These are phyloP conservation scores for Fusarium torulosum DNA, from an alignment of 2,329 filamentous ascomycete species.

Conservation along the genomic window DNA sequence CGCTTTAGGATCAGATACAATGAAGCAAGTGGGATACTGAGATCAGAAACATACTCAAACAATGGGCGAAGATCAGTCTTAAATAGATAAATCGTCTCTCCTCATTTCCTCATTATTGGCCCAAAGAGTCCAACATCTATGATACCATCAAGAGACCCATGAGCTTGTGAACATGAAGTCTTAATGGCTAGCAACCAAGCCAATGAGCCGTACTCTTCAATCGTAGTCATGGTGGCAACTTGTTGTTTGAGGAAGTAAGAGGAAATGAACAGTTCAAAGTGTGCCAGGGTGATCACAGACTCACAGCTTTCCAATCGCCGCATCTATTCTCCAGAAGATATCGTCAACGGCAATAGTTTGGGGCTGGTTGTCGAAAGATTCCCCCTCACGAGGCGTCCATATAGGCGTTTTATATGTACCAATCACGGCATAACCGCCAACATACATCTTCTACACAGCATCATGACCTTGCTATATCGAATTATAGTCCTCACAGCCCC, in stretches of 20 bases:
- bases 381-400: constrained; percentile 23
- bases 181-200: neutral
- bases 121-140: neutral
- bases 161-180: neutral
- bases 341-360: neutral
- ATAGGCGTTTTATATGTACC: neutral
- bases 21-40: constrained; percentile 1
- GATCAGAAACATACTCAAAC: neutral
- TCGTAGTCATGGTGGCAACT: neutral
- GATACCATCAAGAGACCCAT: neutral
- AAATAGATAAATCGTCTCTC: constrained; percentile 7
- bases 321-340: neutral
- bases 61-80: constrained; percentile 7
- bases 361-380: neutral
- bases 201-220: neutral
- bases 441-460: neutral
- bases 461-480: neutral
- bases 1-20: neutral
- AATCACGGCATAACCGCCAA: neutral
- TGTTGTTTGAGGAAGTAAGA: neutral
- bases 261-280: neutral
- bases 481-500: neutral
- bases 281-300: neutral
- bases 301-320: too few species aligned
- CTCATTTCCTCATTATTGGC: neutral